Evolutionary conservation across 768 basidiomycete species (phyloP), one percentile per base, ranked within the genome.

Genomic region (Auricularia auricula-judae): DNA sequence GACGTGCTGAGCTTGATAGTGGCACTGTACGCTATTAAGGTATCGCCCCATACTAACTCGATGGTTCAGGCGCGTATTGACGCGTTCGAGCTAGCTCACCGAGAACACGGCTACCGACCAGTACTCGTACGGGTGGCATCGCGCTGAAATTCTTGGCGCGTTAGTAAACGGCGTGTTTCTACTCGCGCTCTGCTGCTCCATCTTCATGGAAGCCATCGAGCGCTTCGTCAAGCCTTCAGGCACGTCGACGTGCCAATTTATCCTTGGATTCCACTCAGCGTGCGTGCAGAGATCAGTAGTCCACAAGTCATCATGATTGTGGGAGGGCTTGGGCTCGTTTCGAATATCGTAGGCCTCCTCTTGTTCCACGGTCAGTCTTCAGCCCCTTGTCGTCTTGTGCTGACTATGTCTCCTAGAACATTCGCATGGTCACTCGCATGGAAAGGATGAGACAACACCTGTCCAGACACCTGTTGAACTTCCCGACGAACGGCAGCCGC

Each of bases 41-140:
- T 86, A 51, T 39, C 67, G 69, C 29, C 29, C 29, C 29, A 29
- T 29, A 64, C 21, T 54, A 66, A 42, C 36, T 64, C 10, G 68
- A 33, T 66, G 68, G 47, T 14, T 8, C 56, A 33, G 7, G 14
- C 21, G 56, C 29, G 33, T 21, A 64, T 23, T 65, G 61, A 62
- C 63, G 44, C 68, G 21, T 71, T 47, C 10, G 11, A 56, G 14
- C 18, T 68, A 94, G 89, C 80, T 93, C 64, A 85, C 89, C 42
- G 79, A 80, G 42, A 79, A 80, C 64, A 82, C 78, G 36, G 76
- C 83, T 35, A 77, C 76, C 36, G 84, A 88, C 75, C 7, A 86
- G 61, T 97, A 97, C 75, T 93, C 96, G 3, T 98, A 98, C 73
- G 96, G 95, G n/a, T 98, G 95, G 96, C 95, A 98, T 75, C 82